phyloP scores from a whole-genome alignment of 345 rosid genomes.

The Abelmoschus esculentus region DNA sequence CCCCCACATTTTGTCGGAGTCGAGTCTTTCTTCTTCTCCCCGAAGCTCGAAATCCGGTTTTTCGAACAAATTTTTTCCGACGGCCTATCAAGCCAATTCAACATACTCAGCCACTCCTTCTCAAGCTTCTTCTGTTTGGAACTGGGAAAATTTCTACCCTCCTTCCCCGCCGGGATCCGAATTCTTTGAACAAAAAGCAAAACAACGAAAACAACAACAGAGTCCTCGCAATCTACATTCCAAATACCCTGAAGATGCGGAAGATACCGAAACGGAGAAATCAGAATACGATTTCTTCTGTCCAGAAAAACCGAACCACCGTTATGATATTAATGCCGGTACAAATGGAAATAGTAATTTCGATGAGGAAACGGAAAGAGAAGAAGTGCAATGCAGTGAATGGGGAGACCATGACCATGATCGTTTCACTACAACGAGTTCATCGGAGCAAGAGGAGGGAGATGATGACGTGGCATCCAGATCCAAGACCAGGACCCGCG shows the following conservation, averaged over 20 bases:
- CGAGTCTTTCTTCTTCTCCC: conserved; percentile 72
- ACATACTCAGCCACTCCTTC: conserved; percentile 74
- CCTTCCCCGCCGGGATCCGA: conserved; percentile 96
- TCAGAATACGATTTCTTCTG: conserved; percentile 64
- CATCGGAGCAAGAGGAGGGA: conserved; percentile 43
- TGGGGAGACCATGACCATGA: conserved; percentile 59
- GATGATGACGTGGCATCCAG: conserved; percentile 44
- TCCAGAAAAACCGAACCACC: conserved; percentile 15
- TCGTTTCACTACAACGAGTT: conserved; percentile 43
- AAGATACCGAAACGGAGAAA: conserved; percentile 43
- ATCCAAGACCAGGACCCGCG: conserved; percentile 62
- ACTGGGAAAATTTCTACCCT: conserved; percentile 94
- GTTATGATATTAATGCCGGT: conserved; percentile 7
- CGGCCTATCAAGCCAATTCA: conserved; percentile 63
- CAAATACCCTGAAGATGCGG: conserved; percentile 19
- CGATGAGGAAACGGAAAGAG: conserved; percentile 63
- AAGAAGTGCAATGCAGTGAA: conserved; percentile 95
- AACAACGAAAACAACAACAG: conserved; percentile 17
- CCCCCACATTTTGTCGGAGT: conserved; percentile 86
- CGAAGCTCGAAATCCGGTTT: conserved; percentile 42
- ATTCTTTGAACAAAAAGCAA: conserved; percentile 46
- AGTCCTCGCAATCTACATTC: conserved; percentile 18
- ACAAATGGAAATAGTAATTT: conserved; percentile 11
- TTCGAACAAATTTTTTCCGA: conserved; percentile 41
- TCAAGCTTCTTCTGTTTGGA: conserved; percentile 88